These are phyloP conservation scores for Schizopora paradoxa DNA, from an alignment of 1,284 basidiomycete genomes.

Conservation along the genomic window DNA sequence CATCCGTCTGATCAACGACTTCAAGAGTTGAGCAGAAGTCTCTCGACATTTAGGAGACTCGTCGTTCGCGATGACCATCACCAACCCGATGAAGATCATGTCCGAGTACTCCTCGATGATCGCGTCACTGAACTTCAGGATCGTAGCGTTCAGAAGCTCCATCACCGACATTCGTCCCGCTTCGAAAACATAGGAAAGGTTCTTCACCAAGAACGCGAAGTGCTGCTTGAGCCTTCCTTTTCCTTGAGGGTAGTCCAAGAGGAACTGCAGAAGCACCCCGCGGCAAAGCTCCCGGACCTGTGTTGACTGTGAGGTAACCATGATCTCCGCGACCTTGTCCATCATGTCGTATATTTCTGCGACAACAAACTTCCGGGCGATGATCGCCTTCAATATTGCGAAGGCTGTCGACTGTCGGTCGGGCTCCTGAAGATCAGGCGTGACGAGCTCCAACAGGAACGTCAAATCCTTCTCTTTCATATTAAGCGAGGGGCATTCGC, in stretches of 20 bases:
- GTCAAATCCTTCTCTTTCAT: conserved; percentile 88
- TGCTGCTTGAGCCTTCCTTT: conserved; percentile 84
- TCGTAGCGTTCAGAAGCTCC: conserved; percentile 80
- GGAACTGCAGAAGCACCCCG: conserved; percentile 86
- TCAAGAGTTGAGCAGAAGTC: conserved; percentile 81
- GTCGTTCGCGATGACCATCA: conserved; percentile 93
- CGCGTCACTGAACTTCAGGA: conserved; percentile 79
- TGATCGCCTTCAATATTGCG: conserved; percentile 86
- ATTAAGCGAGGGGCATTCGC: conserved; percentile 76
- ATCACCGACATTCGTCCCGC: conserved; percentile 89
- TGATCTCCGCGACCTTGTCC: conserved; percentile 90
- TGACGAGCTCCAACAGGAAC: conserved; percentile 80
- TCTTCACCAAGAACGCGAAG: conserved; percentile 92
- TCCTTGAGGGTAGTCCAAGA: conserved; percentile 97
- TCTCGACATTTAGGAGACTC: conserved; percentile 84
- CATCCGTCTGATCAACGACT: conserved; percentile 66
- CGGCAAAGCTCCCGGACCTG: conserved; percentile 92
- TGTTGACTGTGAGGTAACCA: conserved; percentile 90
- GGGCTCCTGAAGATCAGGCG: conserved; percentile 92
- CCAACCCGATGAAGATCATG: conserved; percentile 87
- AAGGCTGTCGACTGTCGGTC: conserved; percentile 87
- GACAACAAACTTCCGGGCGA: conserved; percentile 87
- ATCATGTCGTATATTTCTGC: conserved; percentile 98
- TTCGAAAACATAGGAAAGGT: conserved; percentile 88
- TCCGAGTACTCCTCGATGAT: conserved; percentile 83